Conservation (phyloP, 345 rosid genomes). For the Sisymbrium altissimum region DNA sequence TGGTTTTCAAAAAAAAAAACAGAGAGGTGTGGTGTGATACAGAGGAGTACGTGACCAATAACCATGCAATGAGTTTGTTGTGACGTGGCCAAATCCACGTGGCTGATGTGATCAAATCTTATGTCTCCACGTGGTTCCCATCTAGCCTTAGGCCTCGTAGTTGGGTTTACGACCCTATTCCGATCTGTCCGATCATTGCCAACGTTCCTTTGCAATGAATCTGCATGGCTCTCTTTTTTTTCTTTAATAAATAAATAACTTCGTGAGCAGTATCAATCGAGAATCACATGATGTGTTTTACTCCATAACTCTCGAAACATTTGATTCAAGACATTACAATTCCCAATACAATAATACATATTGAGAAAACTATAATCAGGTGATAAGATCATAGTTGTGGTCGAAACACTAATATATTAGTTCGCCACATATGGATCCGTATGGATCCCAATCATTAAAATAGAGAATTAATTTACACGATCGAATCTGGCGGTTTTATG, state of each 20-base stretch:
- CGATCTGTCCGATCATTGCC: not conserved
- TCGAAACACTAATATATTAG: not conserved
- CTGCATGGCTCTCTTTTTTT: slow-evolving; percentile 1
- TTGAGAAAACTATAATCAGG: not conserved
- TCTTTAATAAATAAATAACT: not conserved
- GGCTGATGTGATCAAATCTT: no score
- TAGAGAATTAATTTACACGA: not conserved
- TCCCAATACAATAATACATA: not conserved
- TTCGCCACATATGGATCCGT: not conserved
- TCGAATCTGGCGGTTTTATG: not conserved
- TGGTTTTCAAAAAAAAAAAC: no score
- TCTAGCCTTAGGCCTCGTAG: no score
- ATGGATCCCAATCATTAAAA: not conserved
- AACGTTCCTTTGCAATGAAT: not conserved
- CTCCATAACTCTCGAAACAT: not conserved
- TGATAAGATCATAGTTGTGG: not conserved
- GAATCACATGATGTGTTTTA: not conserved
- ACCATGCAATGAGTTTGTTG: not conserved
- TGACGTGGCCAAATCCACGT: no score
- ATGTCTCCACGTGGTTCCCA: no score
- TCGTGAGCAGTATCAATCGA: not conserved
- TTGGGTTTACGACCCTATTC: no score
- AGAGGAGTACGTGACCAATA: not conserved
- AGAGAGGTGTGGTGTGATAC: not conserved
- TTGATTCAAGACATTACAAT: not conserved